A percentile compares a stretch with the other conserved stretches of the same genome.
These are phyloP conservation scores for Candida koratica DNA, from an alignment of 805 yeast species.

Conservation along the genomic window DNA sequence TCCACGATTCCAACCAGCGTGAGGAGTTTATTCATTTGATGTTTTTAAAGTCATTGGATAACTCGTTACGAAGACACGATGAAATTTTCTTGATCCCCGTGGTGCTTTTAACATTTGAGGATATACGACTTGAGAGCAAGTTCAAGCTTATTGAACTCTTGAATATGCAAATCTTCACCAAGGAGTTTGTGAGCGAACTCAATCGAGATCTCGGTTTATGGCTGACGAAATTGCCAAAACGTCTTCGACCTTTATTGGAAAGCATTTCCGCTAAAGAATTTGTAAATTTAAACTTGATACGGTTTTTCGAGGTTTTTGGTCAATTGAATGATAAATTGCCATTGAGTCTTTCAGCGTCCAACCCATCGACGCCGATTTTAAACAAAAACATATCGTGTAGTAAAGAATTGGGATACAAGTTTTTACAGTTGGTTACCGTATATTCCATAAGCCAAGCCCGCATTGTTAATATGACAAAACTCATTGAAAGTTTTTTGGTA, in stretches of 20 bases:
- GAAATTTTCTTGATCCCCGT: conserved; percentile 38
- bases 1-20: conserved; percentile 16
- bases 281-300: conserved; percentile 26
- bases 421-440: conserved; percentile 32
- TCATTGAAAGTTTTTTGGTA: conserved; percentile 31
- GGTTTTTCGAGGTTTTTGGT: conserved; percentile 30
- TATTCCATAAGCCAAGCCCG: conserved; percentile 33
- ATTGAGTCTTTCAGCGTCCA: conserved; percentile 37
- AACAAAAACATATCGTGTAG: conserved; percentile 23
- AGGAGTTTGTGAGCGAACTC: conserved; percentile 23
- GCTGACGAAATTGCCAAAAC: conserved; percentile 20
- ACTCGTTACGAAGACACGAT: conserved; percentile 37
- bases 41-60: conserved; percentile 35
- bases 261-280: conserved; percentile 29
- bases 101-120: conserved; percentile 28
- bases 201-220: conserved; percentile 27
- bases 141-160: conserved; percentile 31
- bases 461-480: conserved; percentile 25
- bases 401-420: conserved; percentile 27
- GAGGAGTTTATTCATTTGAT: conserved; percentile 28
- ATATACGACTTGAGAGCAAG: conserved; percentile 22
- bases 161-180: conserved; percentile 28
- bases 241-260: conserved; percentile 22
- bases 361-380: conserved; percentile 37
- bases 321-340: conserved; percentile 43